These are phyloP conservation scores for Boletus barrowsii DNA, from an alignment of 768 basidiomycete species.

Conservation along the genomic window DNA sequence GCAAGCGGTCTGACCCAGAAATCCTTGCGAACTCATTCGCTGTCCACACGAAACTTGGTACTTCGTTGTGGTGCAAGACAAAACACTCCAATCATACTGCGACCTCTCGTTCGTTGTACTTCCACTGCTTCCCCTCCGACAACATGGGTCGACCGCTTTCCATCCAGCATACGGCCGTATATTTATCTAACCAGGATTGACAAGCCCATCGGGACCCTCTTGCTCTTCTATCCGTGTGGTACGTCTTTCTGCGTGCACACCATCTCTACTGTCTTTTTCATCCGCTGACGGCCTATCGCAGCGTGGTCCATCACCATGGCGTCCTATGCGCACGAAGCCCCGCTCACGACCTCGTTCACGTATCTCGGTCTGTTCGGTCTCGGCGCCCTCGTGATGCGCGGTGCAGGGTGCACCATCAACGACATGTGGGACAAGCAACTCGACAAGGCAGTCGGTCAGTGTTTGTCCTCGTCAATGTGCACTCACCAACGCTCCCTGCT, in stretches of 20 bases:
- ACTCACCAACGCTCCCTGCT: neutral
- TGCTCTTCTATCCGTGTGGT: conserved; percentile 96
- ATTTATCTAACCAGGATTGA: conserved; percentile 84
- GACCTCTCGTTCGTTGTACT: conserved; percentile 12
- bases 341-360: conserved; percentile 63
- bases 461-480: neutral
- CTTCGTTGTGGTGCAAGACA: neutral
- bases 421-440: conserved; percentile 97
- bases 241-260: conserved; percentile 28
- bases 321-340: conserved; percentile 70
- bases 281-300: conserved; percentile 30
- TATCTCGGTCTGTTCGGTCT: conserved; percentile 83
- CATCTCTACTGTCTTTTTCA: neutral
- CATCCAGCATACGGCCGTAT: conserved; percentile 67
- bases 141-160: conserved; percentile 70
- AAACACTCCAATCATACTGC: neutral
- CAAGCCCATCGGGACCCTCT: conserved; percentile 91
- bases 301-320: conserved; percentile 99
- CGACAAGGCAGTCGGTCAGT: conserved; percentile 84
- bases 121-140: conserved; percentile 20
- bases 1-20: neutral
- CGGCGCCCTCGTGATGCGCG: conserved; percentile 93
- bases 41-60: neutral
- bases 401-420: conserved; percentile 98
- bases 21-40: neutral